Evolutionary conservation across 2,329 filamentous ascomycete species (phyloP), one percentile per base, ranked within the genome.

Genomic region (Alternaria burnsii): DNA sequence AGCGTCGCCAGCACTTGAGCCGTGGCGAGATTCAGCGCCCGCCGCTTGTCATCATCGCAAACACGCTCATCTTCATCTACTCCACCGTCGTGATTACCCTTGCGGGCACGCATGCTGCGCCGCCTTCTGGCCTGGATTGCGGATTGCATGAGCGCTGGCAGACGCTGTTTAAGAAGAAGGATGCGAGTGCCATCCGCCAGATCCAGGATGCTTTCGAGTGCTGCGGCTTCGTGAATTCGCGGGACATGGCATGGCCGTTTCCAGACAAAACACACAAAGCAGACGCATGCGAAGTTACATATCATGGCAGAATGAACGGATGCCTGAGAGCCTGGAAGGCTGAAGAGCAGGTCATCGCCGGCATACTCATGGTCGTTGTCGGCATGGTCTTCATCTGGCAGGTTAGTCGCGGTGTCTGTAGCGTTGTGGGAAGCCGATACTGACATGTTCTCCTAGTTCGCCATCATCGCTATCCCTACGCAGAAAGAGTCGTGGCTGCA

Each of bases 141-240:
- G 78, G 80, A 1, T 76, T 92, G n/a, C 79, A 86, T 9, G 78
- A 79, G 3, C 75, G 73, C 40, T 92, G 90, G 90, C 78, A 81
- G 66, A 63, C 59, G 3, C 71, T 91, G 58, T 91, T 82, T 67
- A 73, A 65, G 0, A 66, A 70, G 0, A 86, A 88, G 61, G 80
- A 91, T 55, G 81, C 63, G 1, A 69, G 71, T 5, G 75, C 81
- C 2, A 84, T 92, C 58, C 80, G 82, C 42, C 75, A 78, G 2
- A 89, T 93, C 52, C 90, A 93, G 70, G 87, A 92, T 71, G 75
- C 83, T 0, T 84, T 91, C 32, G 72, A 84, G 8, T 93, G 90
- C 78, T 93, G 90, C 66, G 90, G 90, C 0, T 80, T 91, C 34
- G 82, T 82, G 56, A 83, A 81, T 5, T 72, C 86, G 28, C 76